Percentiles rank a stretch among this genome's conserved stretches.
These are phyloP conservation scores for Artemisia tridentata DNA, from an alignment of 129 eudicot species.

Conservation along the genomic window DNA sequence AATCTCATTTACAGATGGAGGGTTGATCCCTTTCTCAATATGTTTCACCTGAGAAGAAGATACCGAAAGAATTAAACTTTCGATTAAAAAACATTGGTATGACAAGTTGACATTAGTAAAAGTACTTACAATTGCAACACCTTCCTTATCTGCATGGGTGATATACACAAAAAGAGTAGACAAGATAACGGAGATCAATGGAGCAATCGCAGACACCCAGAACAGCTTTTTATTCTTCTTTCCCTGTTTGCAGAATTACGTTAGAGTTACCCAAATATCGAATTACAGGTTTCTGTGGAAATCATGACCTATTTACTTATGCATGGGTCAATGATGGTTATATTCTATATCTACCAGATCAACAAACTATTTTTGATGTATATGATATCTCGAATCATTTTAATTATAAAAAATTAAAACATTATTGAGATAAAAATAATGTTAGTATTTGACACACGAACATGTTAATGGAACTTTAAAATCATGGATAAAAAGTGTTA, in stretches of 20 bases:
- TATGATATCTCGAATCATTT: background rate
- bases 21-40: conserved; percentile 69
- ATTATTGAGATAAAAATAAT: background rate
- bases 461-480: background rate
- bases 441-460: background rate
- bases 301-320: no score
- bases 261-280: background rate
- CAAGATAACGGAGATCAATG: conserved; percentile 61
- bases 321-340: no score
- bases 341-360: no score
- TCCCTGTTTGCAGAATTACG: conserved; percentile 44
- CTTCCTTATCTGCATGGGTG: conserved; percentile 69
- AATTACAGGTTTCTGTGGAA: background rate
- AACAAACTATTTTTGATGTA: no score
- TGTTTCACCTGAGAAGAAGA: conserved; percentile 45
- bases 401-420: background rate
- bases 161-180: conserved; percentile 74
- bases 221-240: conserved; percentile 74
- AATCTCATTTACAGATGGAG: conserved; percentile 53
- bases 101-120: background rate
- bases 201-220: conserved; percentile 85
- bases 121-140: conserved; percentile 78
- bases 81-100: background rate
- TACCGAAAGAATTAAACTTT: background rate
- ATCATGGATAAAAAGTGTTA: background rate